Percentiles rank a stretch among this genome's conserved stretches.
These are phyloP conservation scores for Mycena sp. DNA, from an alignment of 1,284 basidiomycete genomes.

Conservation along the genomic window DNA sequence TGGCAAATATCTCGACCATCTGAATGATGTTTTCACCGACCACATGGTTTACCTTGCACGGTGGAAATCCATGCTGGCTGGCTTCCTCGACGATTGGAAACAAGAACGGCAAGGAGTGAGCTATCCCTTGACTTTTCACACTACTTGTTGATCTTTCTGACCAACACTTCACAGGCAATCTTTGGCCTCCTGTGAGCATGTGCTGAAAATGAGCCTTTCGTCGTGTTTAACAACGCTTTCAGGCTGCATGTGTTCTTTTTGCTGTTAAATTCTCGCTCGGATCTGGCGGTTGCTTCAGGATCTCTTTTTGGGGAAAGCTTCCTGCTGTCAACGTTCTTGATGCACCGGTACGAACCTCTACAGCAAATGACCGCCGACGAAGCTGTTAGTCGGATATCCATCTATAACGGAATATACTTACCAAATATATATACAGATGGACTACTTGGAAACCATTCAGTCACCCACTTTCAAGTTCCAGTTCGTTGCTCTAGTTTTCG, in stretches of 20 bases:
- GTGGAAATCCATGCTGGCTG: conserved; percentile 52
- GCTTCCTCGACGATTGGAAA: conserved; percentile 51
- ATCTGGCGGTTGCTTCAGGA: conserved; percentile 34
- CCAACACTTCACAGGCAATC: too few species aligned
- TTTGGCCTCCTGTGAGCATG: too few species aligned
- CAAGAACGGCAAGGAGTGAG: conserved; percentile 9
- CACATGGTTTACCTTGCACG: conserved; percentile 51
- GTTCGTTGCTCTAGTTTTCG: conserved; percentile 51
- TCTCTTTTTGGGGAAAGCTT: conserved; percentile 43
- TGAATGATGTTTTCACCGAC: conserved; percentile 56
- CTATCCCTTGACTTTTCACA: conserved; percentile 19
- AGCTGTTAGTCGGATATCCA: conserved; percentile 45
- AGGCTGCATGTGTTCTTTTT: conserved; percentile 37
- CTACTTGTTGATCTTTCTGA: too few species aligned
- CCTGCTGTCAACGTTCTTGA: conserved; percentile 42
- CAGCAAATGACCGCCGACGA: conserved; percentile 37
- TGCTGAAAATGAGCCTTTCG: too few species aligned
- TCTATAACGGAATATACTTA: background rate
- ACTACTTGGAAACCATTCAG: conserved; percentile 46
- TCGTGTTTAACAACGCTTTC: too few species aligned
- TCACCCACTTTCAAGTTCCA: conserved; percentile 51
- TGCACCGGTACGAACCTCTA: conserved; percentile 46
- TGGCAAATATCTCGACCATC: conserved; percentile 41
- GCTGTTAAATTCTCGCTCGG: conserved; percentile 35
- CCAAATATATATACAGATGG: conserved; percentile 37